Evolutionary conservation across 2,329 filamentous ascomycete genomes (phyloP).

Genomic region (Pestalotiopsis sp.): DNA sequence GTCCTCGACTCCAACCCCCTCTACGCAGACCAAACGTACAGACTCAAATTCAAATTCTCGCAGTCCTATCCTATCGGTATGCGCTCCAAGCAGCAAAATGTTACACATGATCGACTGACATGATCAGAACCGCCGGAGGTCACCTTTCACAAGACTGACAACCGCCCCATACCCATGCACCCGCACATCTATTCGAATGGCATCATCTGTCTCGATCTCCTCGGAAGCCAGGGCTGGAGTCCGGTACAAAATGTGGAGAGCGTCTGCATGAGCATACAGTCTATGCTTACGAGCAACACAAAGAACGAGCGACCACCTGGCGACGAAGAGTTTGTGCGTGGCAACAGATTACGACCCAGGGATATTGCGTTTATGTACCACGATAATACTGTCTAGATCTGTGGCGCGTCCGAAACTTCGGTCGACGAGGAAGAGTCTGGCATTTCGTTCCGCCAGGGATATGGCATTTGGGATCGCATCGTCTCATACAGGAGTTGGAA

Average conservation of each 20-base stretch:
- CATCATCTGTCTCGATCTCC: slow-evolving; percentile 94
- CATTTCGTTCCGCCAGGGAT: slow-evolving; percentile 14
- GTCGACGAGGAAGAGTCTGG: slow-evolving; percentile 19
- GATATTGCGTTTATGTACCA: slow-evolving; percentile 96
- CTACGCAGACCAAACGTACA: slow-evolving; percentile 78
- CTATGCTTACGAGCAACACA: slow-evolving; percentile 94
- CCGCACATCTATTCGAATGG: slow-evolving; percentile 98
- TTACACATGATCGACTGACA: not conserved
- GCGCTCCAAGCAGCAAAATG: not conserved
- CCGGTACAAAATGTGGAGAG: slow-evolving; percentile 97
- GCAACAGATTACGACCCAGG: slow-evolving; percentile 76
- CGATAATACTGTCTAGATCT: slow-evolving; percentile 71
- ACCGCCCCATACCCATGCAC: slow-evolving; percentile 83
- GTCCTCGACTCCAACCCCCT: slow-evolving; percentile 91
- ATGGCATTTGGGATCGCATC: slow-evolving; percentile 8
- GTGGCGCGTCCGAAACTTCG: slow-evolving; percentile 6
- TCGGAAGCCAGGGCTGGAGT: slow-evolving; percentile 88
- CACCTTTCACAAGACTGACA: slow-evolving; percentile 71
- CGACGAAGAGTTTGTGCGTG: slow-evolving; percentile 84
- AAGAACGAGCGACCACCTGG: slow-evolving; percentile 90
- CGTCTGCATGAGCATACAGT: slow-evolving; percentile 95
- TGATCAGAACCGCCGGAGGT: slow-evolving; percentile 87
- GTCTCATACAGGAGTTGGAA: slow-evolving; percentile 3
- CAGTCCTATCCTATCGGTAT: slow-evolving; percentile 87
- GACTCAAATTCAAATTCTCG: slow-evolving; percentile 86